A percentile compares a stretch with the other conserved stretches of the same genome.
Evolutionary conservation across 371 early-diverging fungal genomes (phyloP).

Genomic region (Rhizopus sp.): DNA sequence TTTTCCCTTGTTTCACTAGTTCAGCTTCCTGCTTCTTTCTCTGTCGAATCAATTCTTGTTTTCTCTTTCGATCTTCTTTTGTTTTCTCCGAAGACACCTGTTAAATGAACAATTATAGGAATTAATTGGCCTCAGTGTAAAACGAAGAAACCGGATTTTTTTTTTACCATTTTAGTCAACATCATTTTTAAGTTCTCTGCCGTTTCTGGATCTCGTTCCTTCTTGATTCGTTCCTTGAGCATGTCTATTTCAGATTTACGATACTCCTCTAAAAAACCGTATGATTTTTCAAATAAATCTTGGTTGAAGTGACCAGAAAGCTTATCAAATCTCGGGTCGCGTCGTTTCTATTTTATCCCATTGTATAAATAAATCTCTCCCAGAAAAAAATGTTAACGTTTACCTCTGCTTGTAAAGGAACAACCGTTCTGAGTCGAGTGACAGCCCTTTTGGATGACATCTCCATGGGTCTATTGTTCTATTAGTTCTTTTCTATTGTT

Average conservation of each 20-base stretch:
- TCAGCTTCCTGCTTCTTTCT: constrained; percentile 82
- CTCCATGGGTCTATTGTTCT: constrained; percentile 66
- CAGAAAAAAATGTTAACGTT: neutral
- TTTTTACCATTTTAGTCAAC: constrained; percentile 59
- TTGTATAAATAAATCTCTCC: too few relatives aligned
- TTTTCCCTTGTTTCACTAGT: constrained; percentile 81
- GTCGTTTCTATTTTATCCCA: constrained; percentile 49
- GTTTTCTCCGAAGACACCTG: constrained; percentile 41
- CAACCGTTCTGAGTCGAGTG: constrained; percentile 75
- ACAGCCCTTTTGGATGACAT: constrained; percentile 83
- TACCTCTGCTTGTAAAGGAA: constrained; percentile 61
- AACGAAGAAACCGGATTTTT: neutral
- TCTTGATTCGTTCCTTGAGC: constrained; percentile 62
- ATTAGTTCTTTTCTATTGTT: neutral
- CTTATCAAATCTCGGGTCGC: constrained; percentile 91
- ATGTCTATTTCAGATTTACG: constrained; percentile 69
- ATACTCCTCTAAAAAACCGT: constrained; percentile 79
- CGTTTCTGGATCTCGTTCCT: constrained; percentile 60
- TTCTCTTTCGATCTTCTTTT: constrained; percentile 58
- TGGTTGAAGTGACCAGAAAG: constrained; percentile 82
- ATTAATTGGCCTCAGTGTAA: neutral
- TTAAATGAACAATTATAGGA: neutral
- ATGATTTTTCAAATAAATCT: constrained; percentile 85
- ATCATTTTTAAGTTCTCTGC: constrained; percentile 49
- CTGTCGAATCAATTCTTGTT: constrained; percentile 67